Base-by-base conservation (phyloP, 1,139 yeast genomes). In the Hansenula lynferdii region DNA sequence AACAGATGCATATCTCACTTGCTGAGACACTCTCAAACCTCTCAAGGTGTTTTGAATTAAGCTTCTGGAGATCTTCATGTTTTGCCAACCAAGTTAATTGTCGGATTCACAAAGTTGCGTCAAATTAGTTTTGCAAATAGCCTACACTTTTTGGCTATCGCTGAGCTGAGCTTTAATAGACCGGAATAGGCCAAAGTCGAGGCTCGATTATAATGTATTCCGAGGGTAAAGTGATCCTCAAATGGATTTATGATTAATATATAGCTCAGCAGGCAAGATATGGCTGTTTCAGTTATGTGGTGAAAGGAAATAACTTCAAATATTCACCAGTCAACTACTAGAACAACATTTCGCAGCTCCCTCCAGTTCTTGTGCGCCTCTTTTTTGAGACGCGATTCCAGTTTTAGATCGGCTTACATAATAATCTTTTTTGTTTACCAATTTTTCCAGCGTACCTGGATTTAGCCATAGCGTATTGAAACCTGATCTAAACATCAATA, bases 1-100 rank as follows among this genome's bases (percentile, higher is more conserved):
- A 18, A 44, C 37, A 10, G 44, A 45, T 6, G 53, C 53, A 8
- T 35, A 29, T 27, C 53, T 46, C n/a, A 35, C 21, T 31, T 44
- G 47, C 1, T 18, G 14, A 11, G 38, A 17, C 19, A 23, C 25
- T 11, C 27, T 8, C 5, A 22, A 11, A 3, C 10, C 3, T 18
- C 17, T 31, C 12, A 31, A 8, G 5, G 28, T 6, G 10, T 15
- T 23, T 10, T 15, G 3, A 3, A 23, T 7, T 3, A 11, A 16
- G 9, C 8, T 23, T 23, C 28, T 31, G 6, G 34, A 6, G 8
- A 23, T 3, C 12, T 16, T 31, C 34, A 31, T 31, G 4, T n/a
- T n/a, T 3, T n/a, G 9, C 8, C 5, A 25, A 6, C 6, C 15
- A n/a, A 10, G 9, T n/a, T 9, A 6, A n/a, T 23, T 8, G 5